Conservation (phyloP, 306 rosid species). For the Abrus precatorius region DNA sequence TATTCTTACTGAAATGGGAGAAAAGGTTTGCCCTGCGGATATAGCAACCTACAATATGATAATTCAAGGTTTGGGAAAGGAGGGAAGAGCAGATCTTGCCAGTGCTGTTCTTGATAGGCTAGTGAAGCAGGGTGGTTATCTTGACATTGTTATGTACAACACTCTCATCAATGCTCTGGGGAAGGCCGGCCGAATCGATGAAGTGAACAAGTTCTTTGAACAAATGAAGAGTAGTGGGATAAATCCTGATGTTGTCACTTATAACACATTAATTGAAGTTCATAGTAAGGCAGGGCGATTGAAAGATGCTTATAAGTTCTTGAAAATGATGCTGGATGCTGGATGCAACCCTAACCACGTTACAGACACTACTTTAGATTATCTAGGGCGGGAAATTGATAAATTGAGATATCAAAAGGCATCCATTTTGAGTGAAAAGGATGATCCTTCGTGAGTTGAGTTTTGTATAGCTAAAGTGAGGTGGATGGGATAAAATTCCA, state of each 20-base stretch:
- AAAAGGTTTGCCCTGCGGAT: slow-evolving; percentile 79
- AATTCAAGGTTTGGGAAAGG: slow-evolving; percentile 92
- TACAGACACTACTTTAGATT: slow-evolving; percentile 90
- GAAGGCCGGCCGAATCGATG: slow-evolving; percentile 81
- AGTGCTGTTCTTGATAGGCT: slow-evolving; percentile 83
- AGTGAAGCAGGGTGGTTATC: slow-evolving; percentile 87
- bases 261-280: slow-evolving; percentile 90
- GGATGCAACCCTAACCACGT: slow-evolving; percentile 93
- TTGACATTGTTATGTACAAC: slow-evolving; percentile 92
- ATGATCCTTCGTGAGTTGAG: slow-evolving; percentile 54
- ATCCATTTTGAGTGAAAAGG: slow-evolving; percentile 65
- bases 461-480: background rate
- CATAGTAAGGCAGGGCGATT: slow-evolving; percentile 86
- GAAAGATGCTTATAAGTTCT: slow-evolving; percentile 84
- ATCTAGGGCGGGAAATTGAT: slow-evolving; percentile 88
- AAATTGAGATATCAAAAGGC: slow-evolving; percentile 77
- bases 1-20: slow-evolving; percentile 77
- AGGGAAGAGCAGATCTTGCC: slow-evolving; percentile 96
- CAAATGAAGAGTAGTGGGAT: slow-evolving; percentile 85
- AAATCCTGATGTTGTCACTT: slow-evolving; percentile 90
- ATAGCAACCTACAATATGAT: slow-evolving; percentile 91
- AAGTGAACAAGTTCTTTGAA: slow-evolving; percentile 76
- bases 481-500: background rate
- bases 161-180: slow-evolving; percentile 89
- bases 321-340: slow-evolving; percentile 88